These are phyloP conservation scores for Saitozyma podzolica DNA, from an alignment of 768 basidiomycete genomes.

Conservation along the genomic window DNA sequence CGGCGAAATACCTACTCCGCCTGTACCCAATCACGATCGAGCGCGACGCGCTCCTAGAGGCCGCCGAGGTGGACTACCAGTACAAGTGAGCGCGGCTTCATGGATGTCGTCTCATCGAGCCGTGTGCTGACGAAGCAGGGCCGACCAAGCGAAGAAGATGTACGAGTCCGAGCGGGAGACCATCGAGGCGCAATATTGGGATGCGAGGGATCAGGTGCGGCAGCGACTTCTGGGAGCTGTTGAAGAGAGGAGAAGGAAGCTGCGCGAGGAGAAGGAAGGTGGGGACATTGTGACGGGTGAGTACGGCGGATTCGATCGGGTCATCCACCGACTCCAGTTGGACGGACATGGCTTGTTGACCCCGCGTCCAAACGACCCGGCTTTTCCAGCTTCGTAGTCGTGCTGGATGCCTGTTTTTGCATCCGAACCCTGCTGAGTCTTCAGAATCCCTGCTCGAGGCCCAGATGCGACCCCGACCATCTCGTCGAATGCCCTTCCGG, in stretches of 20 bases:
- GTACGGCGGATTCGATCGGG: constrained; percentile 13
- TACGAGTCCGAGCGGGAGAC: constrained; percentile 54
- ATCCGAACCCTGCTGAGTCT: too few relatives aligned
- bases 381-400: too few relatives aligned
- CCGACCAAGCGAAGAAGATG: constrained; percentile 47
- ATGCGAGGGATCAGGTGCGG: constrained; percentile 53
- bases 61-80: constrained; percentile 51
- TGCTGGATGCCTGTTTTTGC: too few relatives aligned
- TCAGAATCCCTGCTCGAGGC: constrained; percentile 37
- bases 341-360: too few relatives aligned
- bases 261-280: constrained; percentile 56
- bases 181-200: constrained; percentile 55
- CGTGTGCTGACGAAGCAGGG: constrained; percentile 13
- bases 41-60: constrained; percentile 52
- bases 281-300: constrained; percentile 54
- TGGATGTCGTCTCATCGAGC: neutral
- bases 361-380: too few relatives aligned
- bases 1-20: constrained; percentile 49
- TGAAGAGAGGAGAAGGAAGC: constrained; percentile 54
- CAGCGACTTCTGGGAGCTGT: constrained; percentile 53
- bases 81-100: constrained; percentile 47
- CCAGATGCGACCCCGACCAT: constrained; percentile 37
- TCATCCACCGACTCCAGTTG: too few relatives aligned
- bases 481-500: constrained; percentile 31
- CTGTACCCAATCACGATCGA: constrained; percentile 53